phyloP scores from a whole-genome alignment of 129 eudicot genomes.

The Ambrosia trifida region DNA sequence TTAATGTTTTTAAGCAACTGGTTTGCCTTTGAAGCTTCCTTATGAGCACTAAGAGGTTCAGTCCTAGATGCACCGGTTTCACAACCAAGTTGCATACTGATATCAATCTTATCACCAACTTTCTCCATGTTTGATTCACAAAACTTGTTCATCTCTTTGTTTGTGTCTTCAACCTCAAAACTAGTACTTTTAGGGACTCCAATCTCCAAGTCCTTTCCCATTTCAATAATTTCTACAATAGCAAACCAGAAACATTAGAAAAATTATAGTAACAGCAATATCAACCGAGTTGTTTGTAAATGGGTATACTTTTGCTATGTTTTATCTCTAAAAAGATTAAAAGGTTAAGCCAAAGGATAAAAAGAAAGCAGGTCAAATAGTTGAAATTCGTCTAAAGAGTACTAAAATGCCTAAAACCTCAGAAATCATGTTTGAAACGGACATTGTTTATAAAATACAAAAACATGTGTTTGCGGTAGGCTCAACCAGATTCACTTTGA shows the following conservation, averaged over 20 bases:
- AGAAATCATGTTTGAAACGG: not conserved
- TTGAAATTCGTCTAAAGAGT: not conserved
- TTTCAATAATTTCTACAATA: conserved; percentile 37
- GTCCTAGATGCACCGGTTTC: conserved; percentile 28
- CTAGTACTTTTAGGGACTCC: conserved; percentile 44
- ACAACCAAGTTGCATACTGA: conserved; percentile 32
- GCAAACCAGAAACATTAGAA: conserved; percentile 15
- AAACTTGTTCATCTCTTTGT: conserved; percentile 15
- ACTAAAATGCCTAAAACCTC: conserved; percentile 3
- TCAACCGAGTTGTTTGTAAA: conserved; percentile 1
- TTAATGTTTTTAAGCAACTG: conserved; percentile 34
- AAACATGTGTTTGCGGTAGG: not conserved
- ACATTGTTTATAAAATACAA: not conserved
- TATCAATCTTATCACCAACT: conserved; percentile 31
- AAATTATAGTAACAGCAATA: not conserved
- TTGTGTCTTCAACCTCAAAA: conserved; percentile 24
- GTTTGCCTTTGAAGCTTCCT: conserved; percentile 34
- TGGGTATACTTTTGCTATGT: not conserved
- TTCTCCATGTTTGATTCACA: conserved; percentile 33
- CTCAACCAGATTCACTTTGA: not conserved
- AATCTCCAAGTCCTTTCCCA: conserved; percentile 64
- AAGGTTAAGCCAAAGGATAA: not conserved
- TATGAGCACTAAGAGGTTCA: conserved; percentile 29
- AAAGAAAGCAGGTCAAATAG: not conserved
- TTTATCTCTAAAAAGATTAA: not conserved